Evolutionary conservation across 805 yeast species (phyloP).

Genomic region (Torulaspora delbrueckii): DNA sequence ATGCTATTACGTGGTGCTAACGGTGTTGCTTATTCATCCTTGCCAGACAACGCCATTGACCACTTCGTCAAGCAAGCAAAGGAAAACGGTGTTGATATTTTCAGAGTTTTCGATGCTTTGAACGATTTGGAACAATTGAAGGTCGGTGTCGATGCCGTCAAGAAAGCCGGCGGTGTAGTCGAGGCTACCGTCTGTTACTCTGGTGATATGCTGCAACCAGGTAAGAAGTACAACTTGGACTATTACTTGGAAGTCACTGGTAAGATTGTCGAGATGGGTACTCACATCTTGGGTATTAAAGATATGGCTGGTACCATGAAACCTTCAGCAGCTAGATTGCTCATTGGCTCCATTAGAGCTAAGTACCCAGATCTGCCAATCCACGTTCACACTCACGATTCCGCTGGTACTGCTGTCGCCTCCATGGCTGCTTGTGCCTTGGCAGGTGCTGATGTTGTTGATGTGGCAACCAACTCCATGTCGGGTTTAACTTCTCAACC

Average conservation of each 20-base stretch:
- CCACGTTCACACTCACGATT: slow-evolving; percentile 98
- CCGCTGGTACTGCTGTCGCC: slow-evolving; percentile 99
- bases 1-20: slow-evolving; percentile 99
- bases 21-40: slow-evolving; percentile 96
- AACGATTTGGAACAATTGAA: slow-evolving; percentile 94
- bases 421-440: slow-evolving; percentile 90
- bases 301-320: slow-evolving; percentile 99
- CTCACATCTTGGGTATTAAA: slow-evolving; percentile 94
- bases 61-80: slow-evolving; percentile 94
- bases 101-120: slow-evolving; percentile 96
- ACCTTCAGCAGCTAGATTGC: slow-evolving; percentile 83
- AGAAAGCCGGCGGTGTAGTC: slow-evolving; percentile 97
- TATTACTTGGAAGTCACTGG: slow-evolving; percentile 82
- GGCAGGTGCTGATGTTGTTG: slow-evolving; percentile 98
- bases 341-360: slow-evolving; percentile 75
- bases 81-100: slow-evolving; percentile 93
- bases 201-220: slow-evolving; percentile 95
- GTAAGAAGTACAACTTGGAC: slow-evolving; percentile 91
- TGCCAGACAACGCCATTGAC: slow-evolving; percentile 98
- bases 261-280: slow-evolving; percentile 85
- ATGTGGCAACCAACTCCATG: slow-evolving; percentile 94
- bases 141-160: slow-evolving; percentile 97
- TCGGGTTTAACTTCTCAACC: slow-evolving; percentile 99
- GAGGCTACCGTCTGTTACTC: slow-evolving; percentile 98
- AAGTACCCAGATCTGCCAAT: slow-evolving; percentile 92